These are phyloP conservation scores for Gynochthodes officinalis DNA, from an alignment of 257 asterid genomes.

Conservation along the genomic window DNA sequence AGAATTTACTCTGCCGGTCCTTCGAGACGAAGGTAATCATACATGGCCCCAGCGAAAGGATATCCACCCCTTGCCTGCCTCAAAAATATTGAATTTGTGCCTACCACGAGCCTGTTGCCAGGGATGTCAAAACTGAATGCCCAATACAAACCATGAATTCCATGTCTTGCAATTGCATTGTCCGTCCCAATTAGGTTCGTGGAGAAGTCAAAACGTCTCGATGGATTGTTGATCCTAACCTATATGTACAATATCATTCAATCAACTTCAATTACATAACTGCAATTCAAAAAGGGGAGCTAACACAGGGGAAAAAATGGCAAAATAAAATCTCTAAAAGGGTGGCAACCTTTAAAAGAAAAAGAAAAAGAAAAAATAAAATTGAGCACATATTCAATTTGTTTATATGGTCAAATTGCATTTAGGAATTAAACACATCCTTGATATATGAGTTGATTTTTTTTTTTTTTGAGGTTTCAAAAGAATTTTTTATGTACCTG, in stretches of 20 bases:
- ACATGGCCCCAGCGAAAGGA: slow-evolving; percentile 55
- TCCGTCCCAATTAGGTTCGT: slow-evolving; percentile 52
- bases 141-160: slow-evolving; percentile 66
- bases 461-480: too few relatives aligned
- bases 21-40: slow-evolving; percentile 74
- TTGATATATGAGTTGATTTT: too few relatives aligned
- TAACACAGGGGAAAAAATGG: too few relatives aligned
- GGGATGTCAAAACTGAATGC: slow-evolving; percentile 29
- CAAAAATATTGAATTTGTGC: slow-evolving; percentile 49
- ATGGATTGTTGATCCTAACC: slow-evolving; percentile 47
- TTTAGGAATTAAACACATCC: too few relatives aligned
- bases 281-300: not conserved
- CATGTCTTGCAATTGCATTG: slow-evolving; percentile 83
- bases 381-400: too few relatives aligned
- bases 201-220: slow-evolving; percentile 24
- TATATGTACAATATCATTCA: slow-evolving; percentile 11
- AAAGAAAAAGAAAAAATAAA: too few relatives aligned
- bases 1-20: slow-evolving; percentile 29
- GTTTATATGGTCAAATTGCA: too few relatives aligned
- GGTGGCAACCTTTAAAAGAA: too few relatives aligned
- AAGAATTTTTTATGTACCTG: slow-evolving; percentile 46
- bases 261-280: not conserved
- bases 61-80: slow-evolving; percentile 34
- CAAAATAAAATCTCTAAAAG: too few relatives aligned
- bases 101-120: slow-evolving; percentile 35